phyloP scores from a whole-genome alignment of 2,329 filamentous ascomycete species.

The Sporothrix schenckii region DNA sequence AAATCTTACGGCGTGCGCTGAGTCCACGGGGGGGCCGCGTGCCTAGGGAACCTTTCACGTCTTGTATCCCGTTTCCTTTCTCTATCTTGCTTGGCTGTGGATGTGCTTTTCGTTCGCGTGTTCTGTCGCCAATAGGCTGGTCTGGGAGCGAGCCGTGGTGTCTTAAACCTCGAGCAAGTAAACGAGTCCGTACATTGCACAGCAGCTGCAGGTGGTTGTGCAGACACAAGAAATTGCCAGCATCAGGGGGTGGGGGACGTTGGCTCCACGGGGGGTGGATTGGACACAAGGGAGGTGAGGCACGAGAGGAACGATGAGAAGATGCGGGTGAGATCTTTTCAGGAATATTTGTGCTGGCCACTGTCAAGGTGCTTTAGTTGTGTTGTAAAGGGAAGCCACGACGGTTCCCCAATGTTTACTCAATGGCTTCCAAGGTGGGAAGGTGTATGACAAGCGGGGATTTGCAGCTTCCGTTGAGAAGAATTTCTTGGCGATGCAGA shows the following conservation, averaged over 20 bases:
- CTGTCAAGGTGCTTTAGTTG: neutral
- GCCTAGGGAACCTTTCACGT: slow-evolving; percentile 6
- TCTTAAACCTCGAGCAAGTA: slow-evolving; percentile 31
- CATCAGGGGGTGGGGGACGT: slow-evolving; percentile 20
- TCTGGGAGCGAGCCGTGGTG: slow-evolving; percentile 15
- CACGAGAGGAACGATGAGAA: neutral
- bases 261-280: neutral
- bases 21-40: slow-evolving; percentile 3
- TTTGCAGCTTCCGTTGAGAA: slow-evolving; percentile 1
- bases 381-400: neutral
- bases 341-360: neutral
- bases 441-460: neutral
- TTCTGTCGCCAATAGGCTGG: neutral
- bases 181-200: slow-evolving; percentile 29
- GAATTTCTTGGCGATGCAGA: neutral
- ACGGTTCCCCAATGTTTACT: neutral
- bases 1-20: slow-evolving; percentile 17
- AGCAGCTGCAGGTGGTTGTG: slow-evolving; percentile 21
- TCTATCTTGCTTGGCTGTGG: neutral
- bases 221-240: slow-evolving; percentile 20
- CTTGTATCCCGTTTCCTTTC: neutral
- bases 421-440: neutral
- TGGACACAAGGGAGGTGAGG: slow-evolving; percentile 2
- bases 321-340: neutral
- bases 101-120: slow-evolving; percentile 7